Conservation (phyloP, 108 stramenopile species). For the Aurantiochytrium sp. region DNA sequence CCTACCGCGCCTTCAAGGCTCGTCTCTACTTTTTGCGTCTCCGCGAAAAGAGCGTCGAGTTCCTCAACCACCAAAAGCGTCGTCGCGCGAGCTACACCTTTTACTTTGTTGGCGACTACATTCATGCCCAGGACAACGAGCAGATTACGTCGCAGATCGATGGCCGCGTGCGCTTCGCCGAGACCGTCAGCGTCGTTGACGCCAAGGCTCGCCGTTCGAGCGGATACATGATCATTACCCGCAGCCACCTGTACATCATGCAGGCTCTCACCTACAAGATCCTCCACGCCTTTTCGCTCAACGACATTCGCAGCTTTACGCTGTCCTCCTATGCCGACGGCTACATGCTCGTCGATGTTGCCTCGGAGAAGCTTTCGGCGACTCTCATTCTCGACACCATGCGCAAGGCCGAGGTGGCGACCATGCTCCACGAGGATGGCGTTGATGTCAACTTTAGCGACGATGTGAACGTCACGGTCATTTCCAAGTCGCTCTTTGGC, state of each 20-base stretch:
- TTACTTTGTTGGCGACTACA: slow-evolving; percentile 16
- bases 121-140: slow-evolving; percentile 7
- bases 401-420: slow-evolving; percentile 10
- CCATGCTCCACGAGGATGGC: neutral
- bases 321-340: neutral
- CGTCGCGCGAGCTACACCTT: neutral
- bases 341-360: neutral
- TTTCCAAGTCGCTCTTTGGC: neutral
- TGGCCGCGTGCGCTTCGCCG: neutral
- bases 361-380: neutral
- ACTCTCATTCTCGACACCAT: neutral
- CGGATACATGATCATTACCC: neutral
- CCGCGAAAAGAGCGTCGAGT: neutral
- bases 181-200: neutral
- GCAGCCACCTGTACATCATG: neutral
- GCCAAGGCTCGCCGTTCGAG: neutral
- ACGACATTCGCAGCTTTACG: neutral
- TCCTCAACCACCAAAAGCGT: neutral
- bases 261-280: neutral
- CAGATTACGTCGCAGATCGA: neutral
- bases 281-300: neutral
- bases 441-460: neutral
- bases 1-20: slow-evolving; percentile 16
- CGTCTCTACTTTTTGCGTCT: neutral
- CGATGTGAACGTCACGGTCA: neutral